A percentile compares a stretch with the other conserved stretches of the same genome.
Conservation (phyloP, 768 basidiomycete genomes). For the Leccinum arenicola region DNA sequence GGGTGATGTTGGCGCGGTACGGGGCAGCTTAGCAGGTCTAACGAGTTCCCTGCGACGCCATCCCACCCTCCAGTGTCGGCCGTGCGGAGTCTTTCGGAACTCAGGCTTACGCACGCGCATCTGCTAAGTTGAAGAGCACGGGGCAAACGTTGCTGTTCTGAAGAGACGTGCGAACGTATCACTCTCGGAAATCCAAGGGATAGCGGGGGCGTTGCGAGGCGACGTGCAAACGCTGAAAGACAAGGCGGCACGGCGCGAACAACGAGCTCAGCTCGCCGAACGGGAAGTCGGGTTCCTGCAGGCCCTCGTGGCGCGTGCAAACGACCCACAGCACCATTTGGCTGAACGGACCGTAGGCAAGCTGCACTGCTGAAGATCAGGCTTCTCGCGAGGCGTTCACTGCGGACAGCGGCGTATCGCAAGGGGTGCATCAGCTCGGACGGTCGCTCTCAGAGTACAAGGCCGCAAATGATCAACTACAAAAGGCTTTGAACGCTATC, state of each 20-base stretch:
- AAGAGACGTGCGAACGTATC: conserved; percentile 39
- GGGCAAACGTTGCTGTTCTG: conserved; percentile 51
- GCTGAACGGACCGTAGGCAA: too few relatives aligned
- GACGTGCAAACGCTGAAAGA: conserved; percentile 40
- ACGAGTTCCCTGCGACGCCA: conserved; percentile 32
- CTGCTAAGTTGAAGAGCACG: conserved; percentile 70
- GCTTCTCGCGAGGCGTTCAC: conserved; percentile 31
- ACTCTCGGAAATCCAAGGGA: conserved; percentile 35
- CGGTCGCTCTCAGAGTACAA: conserved; percentile 55
- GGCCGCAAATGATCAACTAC: conserved; percentile 41
- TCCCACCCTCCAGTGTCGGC: conserved; percentile 51
- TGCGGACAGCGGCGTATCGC: conserved; percentile 29
- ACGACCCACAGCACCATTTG: too few relatives aligned
- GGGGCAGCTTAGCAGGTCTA: conserved; percentile 42
- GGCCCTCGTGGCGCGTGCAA: conserved; percentile 58
- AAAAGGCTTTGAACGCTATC: conserved; percentile 46
- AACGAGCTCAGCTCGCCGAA: conserved; percentile 44
- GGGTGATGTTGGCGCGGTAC: background rate
- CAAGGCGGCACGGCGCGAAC: conserved; percentile 36
- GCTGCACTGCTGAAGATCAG: conserved; percentile 58
- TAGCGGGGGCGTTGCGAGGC: conserved; percentile 33
- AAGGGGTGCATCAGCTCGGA: conserved; percentile 58
- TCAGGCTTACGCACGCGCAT: conserved; percentile 60
- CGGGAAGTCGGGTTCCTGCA: conserved; percentile 65
- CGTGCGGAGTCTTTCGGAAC: conserved; percentile 54